Evolutionary conservation across 2,329 filamentous ascomycete species (phyloP), one percentile per base, ranked within the genome.

Genomic region (Alternaria sp.): DNA sequence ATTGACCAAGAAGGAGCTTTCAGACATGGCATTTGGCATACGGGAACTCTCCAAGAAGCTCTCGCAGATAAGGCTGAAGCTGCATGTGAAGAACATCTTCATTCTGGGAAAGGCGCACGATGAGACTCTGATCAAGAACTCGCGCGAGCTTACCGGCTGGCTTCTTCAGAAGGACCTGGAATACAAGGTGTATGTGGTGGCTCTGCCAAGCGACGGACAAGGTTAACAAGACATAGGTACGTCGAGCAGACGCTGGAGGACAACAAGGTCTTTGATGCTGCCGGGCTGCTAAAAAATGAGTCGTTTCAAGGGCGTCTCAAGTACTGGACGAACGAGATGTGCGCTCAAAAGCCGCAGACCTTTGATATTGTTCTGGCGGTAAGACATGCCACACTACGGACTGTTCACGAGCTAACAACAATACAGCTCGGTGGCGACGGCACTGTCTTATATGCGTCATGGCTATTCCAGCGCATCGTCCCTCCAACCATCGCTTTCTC

Each of bases 11-110:
- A 93, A 91, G 76, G 92, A 99, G 78, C 83, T 99, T 40, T 93
- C 90, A 13, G 95, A 98, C 70, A 98, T 99, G 94, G 93, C 94
- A 0, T 93, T 94, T 87, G 93, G 94, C 26, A 95, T 98, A 57
- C 85, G 95, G 46, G 92, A 97, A 78, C 81, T 99, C 58, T 94
- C 91, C 29, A 90, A 96, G 72, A 90, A 91, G 60, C 80, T 98
- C 58, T 91, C 92, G 51, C 93, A 88, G 77, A 88, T 98, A 75
- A 87, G 89, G 57, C 83, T 99, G 62, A 91, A 90, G 75, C 87
- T 97, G 65, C 89, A 89, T 52, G 92, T 96, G 65, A 87, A 87
- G 74, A 90, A 86, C 55, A 88, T 99, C 29, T 96, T 98, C 71
- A 80, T 99, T 31, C 81, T 99, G 48, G 96, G 92, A 40, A 99